Conservation (phyloP, 108 stramenopile genomes). For the Poteriospumella lacustris region DNA sequence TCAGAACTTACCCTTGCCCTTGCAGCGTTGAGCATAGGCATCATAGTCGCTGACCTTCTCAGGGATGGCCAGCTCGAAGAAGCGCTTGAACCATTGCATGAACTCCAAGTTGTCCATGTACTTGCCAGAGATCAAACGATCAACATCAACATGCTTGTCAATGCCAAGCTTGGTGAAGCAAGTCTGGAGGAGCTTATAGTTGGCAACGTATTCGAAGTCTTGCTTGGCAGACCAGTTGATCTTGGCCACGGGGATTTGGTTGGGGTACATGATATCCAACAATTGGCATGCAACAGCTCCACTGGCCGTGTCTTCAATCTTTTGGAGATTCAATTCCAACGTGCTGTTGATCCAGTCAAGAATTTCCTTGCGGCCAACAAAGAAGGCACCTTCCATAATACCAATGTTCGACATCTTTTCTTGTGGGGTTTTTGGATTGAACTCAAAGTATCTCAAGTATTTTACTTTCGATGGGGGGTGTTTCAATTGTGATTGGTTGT, state of each 20-base stretch:
- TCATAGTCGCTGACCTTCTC: constrained; percentile 72
- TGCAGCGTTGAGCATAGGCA: constrained; percentile 67
- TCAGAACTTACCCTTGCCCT: constrained; percentile 67
- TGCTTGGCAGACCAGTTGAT: constrained; percentile 88
- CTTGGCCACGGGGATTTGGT: constrained; percentile 73
- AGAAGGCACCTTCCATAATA: constrained; percentile 98
- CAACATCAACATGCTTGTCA: constrained; percentile 63
- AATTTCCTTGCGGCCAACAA: constrained; percentile 85
- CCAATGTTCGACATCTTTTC: constrained; percentile 47
- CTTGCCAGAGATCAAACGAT: constrained; percentile 76
- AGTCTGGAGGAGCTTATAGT: constrained; percentile 94
- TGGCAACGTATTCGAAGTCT: constrained; percentile 77
- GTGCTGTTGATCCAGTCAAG: constrained; percentile 88
- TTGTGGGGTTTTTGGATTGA: too few relatives aligned
- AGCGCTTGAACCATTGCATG: constrained; percentile 94
- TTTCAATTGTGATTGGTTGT: too few relatives aligned
- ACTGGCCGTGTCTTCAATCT: constrained; percentile 93
- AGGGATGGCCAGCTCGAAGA: constrained; percentile 66
- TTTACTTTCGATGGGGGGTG: too few relatives aligned
- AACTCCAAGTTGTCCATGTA: constrained; percentile 98
- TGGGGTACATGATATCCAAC: constrained; percentile 83
- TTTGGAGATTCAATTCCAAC: constrained; percentile 74
- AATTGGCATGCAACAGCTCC: constrained; percentile 93
- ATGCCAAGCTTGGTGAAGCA: constrained; percentile 77
- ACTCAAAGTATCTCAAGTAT: too few relatives aligned